Base-by-base conservation (phyloP, 805 yeast species). In the Cyberlindnera saturnus region DNA sequence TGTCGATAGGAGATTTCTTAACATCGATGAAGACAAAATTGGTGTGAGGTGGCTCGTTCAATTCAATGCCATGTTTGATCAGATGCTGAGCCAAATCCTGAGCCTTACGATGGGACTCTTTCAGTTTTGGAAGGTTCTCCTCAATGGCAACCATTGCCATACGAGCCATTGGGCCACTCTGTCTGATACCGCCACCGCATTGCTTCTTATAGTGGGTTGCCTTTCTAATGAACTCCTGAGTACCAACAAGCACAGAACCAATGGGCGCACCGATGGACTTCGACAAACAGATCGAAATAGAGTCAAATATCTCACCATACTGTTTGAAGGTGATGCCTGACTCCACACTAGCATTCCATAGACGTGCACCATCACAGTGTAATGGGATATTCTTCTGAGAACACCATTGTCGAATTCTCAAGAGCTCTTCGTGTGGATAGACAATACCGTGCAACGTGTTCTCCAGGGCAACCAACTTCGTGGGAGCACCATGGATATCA, bases 311-410 rank as follows among this genome's bases (percentile, higher is more conserved):
- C 45, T 73, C 69, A 51, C 95, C 86, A 62, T 82, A 88, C 53
- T 86, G 86, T 17, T 63, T 66, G 42, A 90, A 64, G 10, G 87
- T 64, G 13, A 52, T 41, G 2, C 59, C 61, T 6, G 87, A 74
- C 28, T 75, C 90, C 10, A 75, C 84, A 32, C 79, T 71, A 8
- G 96, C 96, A 58, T 90, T 88, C 90, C 95, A 89, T 40, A 90
- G 66, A 55, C 98, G 75, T n/a, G 97, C 98, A 49, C 97, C 98
- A 61, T 90, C 98, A 55, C 89, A 77, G 57, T 91, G 97, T 52
- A 89, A 62, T 43, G 69, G 73, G 43, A 86, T 64, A 42, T 69
- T 71, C 52, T 81, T 71, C 26, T 66, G 74, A 41, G 71, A 69
- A 49, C 91, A 86, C 73, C 86, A 90, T 34, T 66, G 72, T 35